Percentiles rank a stretch among this genome's conserved stretches.
These are phyloP conservation scores for Polyporus arcularius DNA, from an alignment of 768 basidiomycete genomes.

Conservation along the genomic window DNA sequence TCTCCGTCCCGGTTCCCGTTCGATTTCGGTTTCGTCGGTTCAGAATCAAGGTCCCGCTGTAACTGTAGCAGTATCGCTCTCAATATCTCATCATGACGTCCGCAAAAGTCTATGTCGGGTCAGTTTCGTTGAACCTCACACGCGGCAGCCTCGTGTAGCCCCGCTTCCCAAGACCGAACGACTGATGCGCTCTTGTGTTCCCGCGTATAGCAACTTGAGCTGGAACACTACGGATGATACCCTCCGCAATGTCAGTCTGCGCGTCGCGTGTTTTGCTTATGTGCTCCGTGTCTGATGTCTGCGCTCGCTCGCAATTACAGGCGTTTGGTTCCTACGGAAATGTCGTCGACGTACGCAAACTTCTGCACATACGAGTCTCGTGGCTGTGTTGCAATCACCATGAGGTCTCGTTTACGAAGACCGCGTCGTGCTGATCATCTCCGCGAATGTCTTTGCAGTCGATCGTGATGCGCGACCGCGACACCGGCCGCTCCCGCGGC, in stretches of 20 bases:
- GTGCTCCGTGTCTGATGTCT: slow-evolving; percentile 46
- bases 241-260: slow-evolving; percentile 81
- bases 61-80: slow-evolving; percentile 46
- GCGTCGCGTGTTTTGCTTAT: slow-evolving; percentile 19
- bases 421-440: slow-evolving; percentile 35
- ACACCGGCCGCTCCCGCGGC: slow-evolving; percentile 94
- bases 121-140: slow-evolving; percentile 57
- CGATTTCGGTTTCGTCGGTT: slow-evolving; percentile 57
- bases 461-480: slow-evolving; percentile 98
- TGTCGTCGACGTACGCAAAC: slow-evolving; percentile 82
- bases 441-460: slow-evolving; percentile 52
- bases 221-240: slow-evolving; percentile 96
- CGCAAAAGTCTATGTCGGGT: slow-evolving; percentile 92
- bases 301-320: slow-evolving; percentile 50
- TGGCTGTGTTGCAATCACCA: slow-evolving; percentile 23
- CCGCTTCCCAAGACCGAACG: slow-evolving; percentile 38
- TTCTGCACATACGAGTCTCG: slow-evolving; percentile 9
- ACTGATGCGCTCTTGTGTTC: slow-evolving; percentile 36
- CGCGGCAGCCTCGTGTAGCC: slow-evolving; percentile 41
- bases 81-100: slow-evolving; percentile 53
- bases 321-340: slow-evolving; percentile 82
- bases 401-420: slow-evolving; percentile 4
- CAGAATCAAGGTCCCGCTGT: slow-evolving; percentile 50
- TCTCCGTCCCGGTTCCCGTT: slow-evolving; percentile 46
- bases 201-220: slow-evolving; percentile 84